Evolutionary conservation across 2,329 filamentous ascomycete species (phyloP), one percentile per base, ranked within the genome.

Genomic region (Drechmeria coniospora): DNA sequence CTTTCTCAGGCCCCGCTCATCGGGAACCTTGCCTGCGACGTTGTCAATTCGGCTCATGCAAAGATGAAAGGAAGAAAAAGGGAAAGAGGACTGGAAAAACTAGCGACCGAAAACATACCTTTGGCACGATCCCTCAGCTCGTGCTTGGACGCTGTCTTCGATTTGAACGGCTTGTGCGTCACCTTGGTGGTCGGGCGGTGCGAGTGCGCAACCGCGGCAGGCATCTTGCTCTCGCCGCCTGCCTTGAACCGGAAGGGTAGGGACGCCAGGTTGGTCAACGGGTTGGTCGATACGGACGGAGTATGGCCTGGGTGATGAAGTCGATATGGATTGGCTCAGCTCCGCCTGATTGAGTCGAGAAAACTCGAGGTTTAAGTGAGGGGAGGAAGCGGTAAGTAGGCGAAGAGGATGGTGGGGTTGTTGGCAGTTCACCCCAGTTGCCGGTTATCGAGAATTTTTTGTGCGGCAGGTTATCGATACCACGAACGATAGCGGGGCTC

Each of bases 161-260:
- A 83, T 59, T 98, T 98, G 67, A 86, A 98, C 15, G 77, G 53
- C 63, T 98, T 98, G 58, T 93, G 75, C 39, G 68, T 59, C 45
- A 73, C 63, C 65, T 95, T 98, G 29, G 86, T 93, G 32, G 86
- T 94, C 47, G 81, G 81, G 52, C 87, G 72, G 56, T 98, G 90
- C 49, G 87, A 86, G 56, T 95, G 83, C 61, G 64, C 51, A 47
- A 70, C 65, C 34, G 66, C 63, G 55, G 73, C 68, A 47, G 80
- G 75, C 81, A 90, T 90, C 44, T 68, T 79, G 56, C 65, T 65
- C 53, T 65, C 63, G 54, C 71, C 63, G 49, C 79, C 78, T 53
- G 78, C 80, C 64, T 92, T 93, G 59, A 92, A 92, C 57, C 86
- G 68, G 49, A 78, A 92, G 3, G 86, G 82, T 55, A 84, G 56